A percentile compares a stretch with the other conserved stretches of the same genome.
phyloP scores from a whole-genome alignment of 345 rosid genomes.

The Brassica nigra region DNA sequence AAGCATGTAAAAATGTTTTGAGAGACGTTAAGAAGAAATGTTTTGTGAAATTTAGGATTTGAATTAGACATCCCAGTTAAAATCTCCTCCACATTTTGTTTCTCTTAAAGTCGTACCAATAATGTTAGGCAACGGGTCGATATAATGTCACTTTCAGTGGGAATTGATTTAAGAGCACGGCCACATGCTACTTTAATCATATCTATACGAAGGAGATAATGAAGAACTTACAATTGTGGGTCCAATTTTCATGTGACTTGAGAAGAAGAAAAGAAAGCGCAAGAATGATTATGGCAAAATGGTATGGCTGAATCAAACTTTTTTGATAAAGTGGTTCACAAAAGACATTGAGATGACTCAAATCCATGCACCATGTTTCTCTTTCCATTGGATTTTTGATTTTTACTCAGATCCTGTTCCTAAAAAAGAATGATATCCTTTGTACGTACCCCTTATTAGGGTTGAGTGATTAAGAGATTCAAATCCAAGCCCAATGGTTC shows the following conservation, averaged over 20 bases:
- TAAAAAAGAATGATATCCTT: background rate
- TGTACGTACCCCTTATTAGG: background rate
- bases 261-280: background rate
- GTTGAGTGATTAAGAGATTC: conserved; percentile 3
- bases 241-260: conserved; percentile 38
- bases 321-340: conserved; percentile 20
- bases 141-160: conserved; percentile 43
- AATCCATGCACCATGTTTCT: conserved; percentile 39
- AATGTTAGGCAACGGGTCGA: conserved; percentile 30
- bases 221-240: conserved; percentile 31
- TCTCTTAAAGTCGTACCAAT: conserved; percentile 25
- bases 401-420: conserved; percentile 28
- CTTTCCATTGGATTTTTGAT: conserved; percentile 17
- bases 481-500: background rate
- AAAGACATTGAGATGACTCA: conserved; percentile 37
- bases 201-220: conserved; percentile 23
- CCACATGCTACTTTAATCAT: conserved; percentile 20
- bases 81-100: conserved; percentile 5
- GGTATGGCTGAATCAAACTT: conserved; percentile 31
- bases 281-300: background rate
- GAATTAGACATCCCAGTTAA: conserved; percentile 1
- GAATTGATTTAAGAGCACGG: conserved; percentile 15
- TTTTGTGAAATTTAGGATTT: background rate
- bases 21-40: too few relatives aligned
- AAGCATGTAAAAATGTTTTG: background rate